Evolutionary conservation across 306 rosid genomes (phyloP).

Genomic region (Betula pendula): DNA sequence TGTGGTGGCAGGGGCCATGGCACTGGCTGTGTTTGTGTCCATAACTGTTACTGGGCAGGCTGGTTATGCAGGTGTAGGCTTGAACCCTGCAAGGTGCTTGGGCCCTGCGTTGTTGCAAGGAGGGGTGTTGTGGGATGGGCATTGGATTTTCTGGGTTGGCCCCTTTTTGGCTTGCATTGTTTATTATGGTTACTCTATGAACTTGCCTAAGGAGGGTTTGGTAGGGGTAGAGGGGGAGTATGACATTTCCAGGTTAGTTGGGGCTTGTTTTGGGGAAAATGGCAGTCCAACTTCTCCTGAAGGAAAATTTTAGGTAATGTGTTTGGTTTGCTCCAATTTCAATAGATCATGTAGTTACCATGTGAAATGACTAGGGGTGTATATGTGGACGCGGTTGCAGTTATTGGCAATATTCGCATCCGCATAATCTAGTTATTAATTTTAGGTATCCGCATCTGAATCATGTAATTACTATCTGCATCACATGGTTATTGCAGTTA

Average conservation of each 20-base stretch:
- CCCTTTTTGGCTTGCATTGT: constrained; percentile 62
- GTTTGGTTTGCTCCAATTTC: too few relatives aligned
- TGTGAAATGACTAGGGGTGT: too few relatives aligned
- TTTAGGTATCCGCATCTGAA: too few relatives aligned
- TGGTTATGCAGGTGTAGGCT: constrained; percentile 67
- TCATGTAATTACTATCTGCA: too few relatives aligned
- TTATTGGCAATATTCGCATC: too few relatives aligned
- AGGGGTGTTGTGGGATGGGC: constrained; percentile 65
- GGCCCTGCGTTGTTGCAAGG: constrained; percentile 67
- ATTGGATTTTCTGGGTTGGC: constrained; percentile 83
- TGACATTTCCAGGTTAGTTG: constrained; percentile 29
- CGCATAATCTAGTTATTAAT: too few relatives aligned
- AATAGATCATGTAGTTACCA: too few relatives aligned
- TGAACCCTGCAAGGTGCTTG: constrained; percentile 71
- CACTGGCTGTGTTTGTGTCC: constrained; percentile 64
- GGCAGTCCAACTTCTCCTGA: neutral
- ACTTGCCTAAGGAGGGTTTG: constrained; percentile 44
- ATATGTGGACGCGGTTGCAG: too few relatives aligned
- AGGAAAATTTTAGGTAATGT: neutral
- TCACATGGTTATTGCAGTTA: too few relatives aligned
- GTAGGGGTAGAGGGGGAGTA: constrained; percentile 32
- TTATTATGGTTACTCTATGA: constrained; percentile 48
- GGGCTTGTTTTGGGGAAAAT: constrained; percentile 18
- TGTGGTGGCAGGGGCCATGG: constrained; percentile 57
- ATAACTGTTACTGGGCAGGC: constrained; percentile 47